These are phyloP conservation scores for Sporothrix pallida DNA, from an alignment of 2,329 filamentous ascomycete species.

Conservation along the genomic window DNA sequence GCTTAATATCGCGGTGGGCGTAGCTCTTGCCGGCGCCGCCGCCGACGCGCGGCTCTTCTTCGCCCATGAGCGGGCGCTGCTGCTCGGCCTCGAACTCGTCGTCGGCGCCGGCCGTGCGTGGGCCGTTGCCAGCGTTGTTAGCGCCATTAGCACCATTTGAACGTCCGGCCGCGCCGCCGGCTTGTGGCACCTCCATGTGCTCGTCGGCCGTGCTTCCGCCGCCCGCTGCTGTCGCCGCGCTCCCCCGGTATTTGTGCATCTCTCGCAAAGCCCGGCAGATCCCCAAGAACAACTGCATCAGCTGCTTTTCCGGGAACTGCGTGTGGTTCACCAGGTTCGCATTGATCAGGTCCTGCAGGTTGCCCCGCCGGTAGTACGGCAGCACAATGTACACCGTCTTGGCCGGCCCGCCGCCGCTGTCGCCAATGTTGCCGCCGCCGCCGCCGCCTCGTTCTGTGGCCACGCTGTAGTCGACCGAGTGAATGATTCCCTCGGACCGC, in stretches of 20 bases:
- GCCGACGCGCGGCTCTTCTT: conserved; percentile 69
- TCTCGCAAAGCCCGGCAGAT: conserved; percentile 85
- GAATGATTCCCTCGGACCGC: conserved; percentile 83
- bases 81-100: conserved; percentile 69
- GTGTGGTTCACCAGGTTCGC: conserved; percentile 96
- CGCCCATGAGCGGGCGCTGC: conserved; percentile 81
- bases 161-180: conserved; percentile 32
- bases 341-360: conserved; percentile 98
- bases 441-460: conserved; percentile 69
- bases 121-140: conserved; percentile 41
- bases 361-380: conserved; percentile 93
- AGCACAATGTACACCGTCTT: conserved; percentile 98
- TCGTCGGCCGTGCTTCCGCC: conserved; percentile 43
- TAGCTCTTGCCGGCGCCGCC: conserved; percentile 73
- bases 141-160: conserved; percentile 44
- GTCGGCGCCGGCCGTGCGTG: conserved; percentile 59
- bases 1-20: conserved; percentile 96
- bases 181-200: conserved; percentile 58
- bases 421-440: conserved; percentile 56
- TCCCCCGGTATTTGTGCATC: conserved; percentile 86
- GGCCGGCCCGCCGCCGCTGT: conserved; percentile 59
- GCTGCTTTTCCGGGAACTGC: conserved; percentile 80
- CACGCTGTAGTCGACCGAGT: conserved; percentile 80
- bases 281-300: conserved; percentile 90
- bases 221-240: conserved; percentile 31